Conservation (phyloP, 768 basidiomycete species). For the Mycena crocata region DNA sequence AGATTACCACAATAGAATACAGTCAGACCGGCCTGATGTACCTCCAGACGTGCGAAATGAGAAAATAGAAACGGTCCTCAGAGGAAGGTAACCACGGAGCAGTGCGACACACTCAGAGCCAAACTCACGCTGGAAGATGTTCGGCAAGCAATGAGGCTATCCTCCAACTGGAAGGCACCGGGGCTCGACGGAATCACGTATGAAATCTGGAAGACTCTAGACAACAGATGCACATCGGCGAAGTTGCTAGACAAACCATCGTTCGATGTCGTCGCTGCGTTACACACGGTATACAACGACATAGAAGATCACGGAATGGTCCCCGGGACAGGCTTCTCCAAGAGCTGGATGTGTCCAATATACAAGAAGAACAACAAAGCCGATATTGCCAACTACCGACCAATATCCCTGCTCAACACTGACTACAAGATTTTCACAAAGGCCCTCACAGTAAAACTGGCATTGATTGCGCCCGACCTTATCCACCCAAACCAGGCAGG, state of each 20-base stretch:
- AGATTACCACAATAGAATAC: slow-evolving; percentile 9
- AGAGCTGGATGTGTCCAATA: not conserved
- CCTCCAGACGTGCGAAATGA: not conserved
- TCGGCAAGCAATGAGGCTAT: not conserved
- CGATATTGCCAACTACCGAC: not conserved
- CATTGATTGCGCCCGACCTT: slow-evolving; percentile 12
- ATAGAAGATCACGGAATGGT: not conserved
- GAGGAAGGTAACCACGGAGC: not conserved
- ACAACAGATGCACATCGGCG: not conserved
- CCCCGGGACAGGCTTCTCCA: not conserved
- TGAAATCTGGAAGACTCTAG: slow-evolving; percentile 28
- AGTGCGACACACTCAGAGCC: not conserved
- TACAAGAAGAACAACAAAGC: not conserved
- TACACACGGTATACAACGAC: slow-evolving; percentile 17
- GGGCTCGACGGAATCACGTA: slow-evolving; percentile 35
- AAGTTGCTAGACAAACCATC: not conserved
- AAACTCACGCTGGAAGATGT: slow-evolving; percentile 10
- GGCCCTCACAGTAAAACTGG: slow-evolving; percentile 26
- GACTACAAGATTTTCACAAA: slow-evolving; percentile 20
- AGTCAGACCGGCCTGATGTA: not conserved
- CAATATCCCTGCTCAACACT: not conserved
- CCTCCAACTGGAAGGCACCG: slow-evolving; percentile 5
- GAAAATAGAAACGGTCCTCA: not conserved
- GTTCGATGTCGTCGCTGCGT: slow-evolving; percentile 11
- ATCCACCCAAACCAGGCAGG: slow-evolving; percentile 39